Base-by-base conservation (phyloP, 139 green algal genomes). In the Trebouxia sp. region DNA sequence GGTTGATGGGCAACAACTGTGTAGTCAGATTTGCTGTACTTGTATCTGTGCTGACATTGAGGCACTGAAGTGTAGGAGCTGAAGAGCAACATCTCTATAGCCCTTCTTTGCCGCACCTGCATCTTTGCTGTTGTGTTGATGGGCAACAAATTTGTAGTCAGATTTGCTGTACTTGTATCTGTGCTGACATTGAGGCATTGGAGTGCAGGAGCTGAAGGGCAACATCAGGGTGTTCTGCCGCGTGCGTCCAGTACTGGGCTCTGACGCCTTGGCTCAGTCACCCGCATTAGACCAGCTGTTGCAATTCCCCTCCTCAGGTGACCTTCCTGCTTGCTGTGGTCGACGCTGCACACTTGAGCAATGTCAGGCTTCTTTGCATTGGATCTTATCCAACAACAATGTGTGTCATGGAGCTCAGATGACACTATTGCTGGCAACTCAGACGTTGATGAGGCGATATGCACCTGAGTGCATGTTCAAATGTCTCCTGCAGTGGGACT, bases 201-300 rank as follows among this genome's bases (percentile, higher is more conserved):
- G 32, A 43, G 2, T 88, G 76, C 89, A 95, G 91, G 92, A 97
- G 86, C 87, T 98, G 42, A 96, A 96, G 72, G 95, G 95, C 78
- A 98, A 98, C 87, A 97, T 98, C 78, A 87, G 95, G 8, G 95
- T 98, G n/a, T 98, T 97, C 86, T 94, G 91, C 82, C 88, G 95
- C 3, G 92, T 98, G 51, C 85, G 94, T 0, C 95, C 95, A 45
- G 26, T 66, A 30, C 17, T 79, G 45, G 72, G 6, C 20, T 41
- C n/a, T 42, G 72, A 79, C 24, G 72, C 43, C 28, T 12, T 72
- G 35, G 28, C 32, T 24, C 62, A 72, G 47, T 12, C 38, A 30
- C 24, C 69, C 10, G 69, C 69, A 45, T n/a, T 56, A 0, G 41
- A 77, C 69, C 69, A 77, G 69, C 69, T 77, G 28, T 9, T 79